Evolutionary conservation across 192 early-diverging fungal species (phyloP).

Genomic region (Phlyctochytrium arcticum): DNA sequence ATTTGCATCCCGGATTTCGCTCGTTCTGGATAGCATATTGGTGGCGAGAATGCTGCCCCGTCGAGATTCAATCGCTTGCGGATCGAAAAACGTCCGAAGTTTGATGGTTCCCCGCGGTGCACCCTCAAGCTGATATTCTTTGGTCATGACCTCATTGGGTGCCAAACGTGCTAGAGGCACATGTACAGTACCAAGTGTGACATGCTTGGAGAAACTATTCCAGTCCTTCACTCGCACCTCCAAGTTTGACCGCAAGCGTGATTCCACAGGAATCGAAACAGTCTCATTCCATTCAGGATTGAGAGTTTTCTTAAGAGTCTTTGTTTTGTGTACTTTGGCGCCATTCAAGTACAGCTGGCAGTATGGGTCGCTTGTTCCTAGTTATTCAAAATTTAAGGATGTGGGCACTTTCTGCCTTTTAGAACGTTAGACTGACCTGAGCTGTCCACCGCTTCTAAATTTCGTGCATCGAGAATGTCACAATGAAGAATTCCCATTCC

Average conservation of each 20-base stretch:
- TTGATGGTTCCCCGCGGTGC: conserved; percentile 19
- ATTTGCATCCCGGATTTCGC: neutral
- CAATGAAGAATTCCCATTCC: conserved; percentile 38
- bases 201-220: conserved; percentile 78
- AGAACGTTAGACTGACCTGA: conserved; percentile 8
- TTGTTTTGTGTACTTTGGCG: conserved; percentile 57
- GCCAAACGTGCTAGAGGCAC: conserved; percentile 34
- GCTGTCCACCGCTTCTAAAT: conserved; percentile 56
- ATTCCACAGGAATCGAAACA: conserved; percentile 22
- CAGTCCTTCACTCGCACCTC: conserved; percentile 72
- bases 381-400: neutral
- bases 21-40: neutral
- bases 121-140: conserved; percentile 14
- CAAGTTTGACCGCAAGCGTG: conserved; percentile 38
- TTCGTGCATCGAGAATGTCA: conserved; percentile 48
- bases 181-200: conserved; percentile 42
- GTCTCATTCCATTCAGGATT: conserved; percentile 65
- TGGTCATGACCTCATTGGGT: conserved; percentile 8
- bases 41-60: neutral
- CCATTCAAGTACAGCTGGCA: conserved; percentile 40
- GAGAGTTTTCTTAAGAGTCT: conserved; percentile 68
- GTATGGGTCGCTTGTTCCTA: conserved; percentile 49
- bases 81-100: conserved; percentile 38
- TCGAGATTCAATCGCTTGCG: conserved; percentile 6
- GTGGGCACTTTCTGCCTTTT: neutral